Base-by-base conservation (phyloP, 768 basidiomycete species). In the Boletus speciosus region DNA sequence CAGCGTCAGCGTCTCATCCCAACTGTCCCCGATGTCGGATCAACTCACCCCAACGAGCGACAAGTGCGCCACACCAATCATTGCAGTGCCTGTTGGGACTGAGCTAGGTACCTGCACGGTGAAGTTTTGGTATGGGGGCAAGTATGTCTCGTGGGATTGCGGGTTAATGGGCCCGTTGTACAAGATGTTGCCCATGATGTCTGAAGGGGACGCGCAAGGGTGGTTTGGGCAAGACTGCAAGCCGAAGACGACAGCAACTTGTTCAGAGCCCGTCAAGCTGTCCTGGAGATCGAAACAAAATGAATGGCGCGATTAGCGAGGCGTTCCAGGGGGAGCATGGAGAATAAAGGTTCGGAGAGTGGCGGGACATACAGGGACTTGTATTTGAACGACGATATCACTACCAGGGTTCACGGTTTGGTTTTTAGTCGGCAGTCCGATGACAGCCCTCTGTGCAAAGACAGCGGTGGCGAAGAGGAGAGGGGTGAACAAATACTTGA, bases 231-330 rank as follows among this genome's bases (percentile, higher is more conserved):
- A 82, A 31, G 74, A 72, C 41, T 68, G 65, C 29, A 81, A 35
- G 7, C 71, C 78, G 48, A 82, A 73, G 29, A 75, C 75, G 47
- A 82, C 62, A 14, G 74, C 77, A 3, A 81, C 73, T 53, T 81
- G 78, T 35, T 62, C 65, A 10, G 75, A 75, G 9, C 68, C 67
- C 2, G 74, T 68, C 21, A 78, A 60, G 8, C 67, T 47, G 47
- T 75, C 62, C 77, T 79, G 39, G 4, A 14, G 19, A 37, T 8
- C 19, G 11, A 40, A 47, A 31, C 6, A 3, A 34, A 19, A 43
- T 2, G 29, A 21, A 31, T 7, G 1, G 21, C 0, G 10, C 40
- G 32, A 41, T 61, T 14, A 47, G 25, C 15, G 6, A 41, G 21
- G 6, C 15, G 27, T 49, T 39, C 37, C 37, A 43, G 6, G 21